Conservation (phyloP, 2,329 filamentous ascomycete genomes). For the Pseudocercospora cruenta region DNA sequence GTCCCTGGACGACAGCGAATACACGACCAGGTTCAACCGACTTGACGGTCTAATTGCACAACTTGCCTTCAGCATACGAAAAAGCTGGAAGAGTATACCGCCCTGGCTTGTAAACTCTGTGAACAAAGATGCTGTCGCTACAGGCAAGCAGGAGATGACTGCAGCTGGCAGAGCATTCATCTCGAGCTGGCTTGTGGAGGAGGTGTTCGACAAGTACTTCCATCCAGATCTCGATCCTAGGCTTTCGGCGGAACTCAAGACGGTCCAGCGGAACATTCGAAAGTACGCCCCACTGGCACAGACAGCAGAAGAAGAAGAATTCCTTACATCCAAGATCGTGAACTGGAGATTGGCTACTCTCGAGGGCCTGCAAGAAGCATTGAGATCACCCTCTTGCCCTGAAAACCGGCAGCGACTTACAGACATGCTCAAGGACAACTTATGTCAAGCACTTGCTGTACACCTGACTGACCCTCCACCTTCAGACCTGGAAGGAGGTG, state of each 20-base stretch:
- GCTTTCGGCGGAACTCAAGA: constrained; percentile 78
- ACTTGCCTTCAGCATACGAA: constrained; percentile 91
- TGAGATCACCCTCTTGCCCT: constrained; percentile 67
- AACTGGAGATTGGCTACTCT: constrained; percentile 93
- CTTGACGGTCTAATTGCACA: constrained; percentile 94
- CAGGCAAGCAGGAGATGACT: constrained; percentile 97
- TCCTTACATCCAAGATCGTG: constrained; percentile 81
- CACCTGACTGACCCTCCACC: constrained; percentile 77
- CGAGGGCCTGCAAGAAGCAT: constrained; percentile 77
- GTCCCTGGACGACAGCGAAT: constrained; percentile 93
- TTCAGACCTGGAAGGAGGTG: constrained; percentile 80
- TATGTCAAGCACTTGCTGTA: constrained; percentile 72
- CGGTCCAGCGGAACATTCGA: constrained; percentile 85
- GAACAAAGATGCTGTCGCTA: constrained; percentile 81
- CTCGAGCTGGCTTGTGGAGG: constrained; percentile 84
- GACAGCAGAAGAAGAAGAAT: constrained; percentile 86
- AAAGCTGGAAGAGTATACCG: constrained; percentile 85
- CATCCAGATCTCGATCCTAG: constrained; percentile 81
- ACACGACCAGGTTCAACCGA: constrained; percentile 82
- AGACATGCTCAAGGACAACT: constrained; percentile 64
- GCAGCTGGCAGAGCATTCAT: constrained; percentile 89
- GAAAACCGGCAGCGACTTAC: constrained; percentile 66
- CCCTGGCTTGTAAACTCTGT: constrained; percentile 78
- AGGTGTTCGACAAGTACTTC: constrained; percentile 89
- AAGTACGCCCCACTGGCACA: constrained; percentile 71